Base-by-base conservation (phyloP, 1,284 basidiomycete genomes). In the Cryptococcus sp. region DNA sequence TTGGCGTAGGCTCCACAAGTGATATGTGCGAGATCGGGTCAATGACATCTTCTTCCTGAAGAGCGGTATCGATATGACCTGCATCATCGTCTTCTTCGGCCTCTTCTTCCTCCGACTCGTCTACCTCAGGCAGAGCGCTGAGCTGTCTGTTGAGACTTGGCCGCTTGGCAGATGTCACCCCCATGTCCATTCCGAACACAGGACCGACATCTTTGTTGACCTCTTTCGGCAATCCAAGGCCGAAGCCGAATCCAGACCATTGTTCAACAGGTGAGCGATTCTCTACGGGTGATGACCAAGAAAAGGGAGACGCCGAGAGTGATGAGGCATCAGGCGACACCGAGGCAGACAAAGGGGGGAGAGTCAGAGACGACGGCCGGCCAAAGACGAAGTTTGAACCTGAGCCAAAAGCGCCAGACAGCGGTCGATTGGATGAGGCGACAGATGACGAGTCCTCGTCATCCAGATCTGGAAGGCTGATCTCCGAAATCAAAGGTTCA, bases 51-150 rank as follows among this genome's bases (percentile, higher is more conserved):
- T 35, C 44, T 47, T 50, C 39, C 31, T 58, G 48, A 25, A 53
- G 47, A 35, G 48, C 6, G 13, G 52, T 27, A 16, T 50, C 54
- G 15, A 56, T 58, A 22, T 45, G 58, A 10, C 27, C 16, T 8
- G 35, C 42, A 8, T 56, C 53, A 4, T 52, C 63, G 41, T 55
- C 54, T 40, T 52, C 48, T 41, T 57, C 57, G 19, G 47, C 63
- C 10, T 60, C 64, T 16, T 73, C 75, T 10, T 72, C 73, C 50
- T 74, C 74, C 27, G 69, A 70, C 53, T 76, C 76, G 51, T 77
- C 75, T 23, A 73, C 74, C 46, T 76, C 75, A 38, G 63, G 68
- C 59, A 66, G 60, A 50, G 67, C 71, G 46, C 65, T 62, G 39
- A 71, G 55, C 15, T 60, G 61, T 16, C 68, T 54, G 17, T 62